These are phyloP conservation scores for Xylaria scruposa DNA, from an alignment of 495 filamentous ascomycete genomes.

Conservation along the genomic window DNA sequence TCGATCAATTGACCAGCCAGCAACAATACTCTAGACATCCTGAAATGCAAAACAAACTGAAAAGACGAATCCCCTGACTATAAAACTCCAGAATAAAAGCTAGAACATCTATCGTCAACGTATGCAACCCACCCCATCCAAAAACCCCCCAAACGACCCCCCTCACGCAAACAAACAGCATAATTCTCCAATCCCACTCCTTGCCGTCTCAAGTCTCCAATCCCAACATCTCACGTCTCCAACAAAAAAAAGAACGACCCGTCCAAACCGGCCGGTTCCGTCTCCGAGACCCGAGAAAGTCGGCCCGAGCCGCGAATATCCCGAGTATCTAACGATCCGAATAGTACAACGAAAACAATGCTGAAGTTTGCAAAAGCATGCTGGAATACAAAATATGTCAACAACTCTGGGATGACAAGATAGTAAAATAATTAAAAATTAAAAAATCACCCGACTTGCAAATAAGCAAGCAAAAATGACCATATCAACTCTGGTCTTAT, in stretches of 20 bases:
- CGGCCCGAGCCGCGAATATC: background rate
- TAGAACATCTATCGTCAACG: background rate
- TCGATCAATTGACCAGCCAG: background rate
- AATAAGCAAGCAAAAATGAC: background rate
- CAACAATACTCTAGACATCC: background rate
- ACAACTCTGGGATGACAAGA: background rate
- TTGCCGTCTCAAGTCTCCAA: background rate
- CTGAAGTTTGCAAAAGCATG: no score
- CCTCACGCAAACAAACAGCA: background rate
- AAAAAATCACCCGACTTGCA: background rate
- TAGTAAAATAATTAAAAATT: background rate
- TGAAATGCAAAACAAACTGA: background rate
- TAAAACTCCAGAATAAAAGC: background rate
- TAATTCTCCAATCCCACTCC: background rate
- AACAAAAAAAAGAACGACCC: background rate
- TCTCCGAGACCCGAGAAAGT: background rate
- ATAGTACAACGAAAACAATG: no score
- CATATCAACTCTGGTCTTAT: background rate
- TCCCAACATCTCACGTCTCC: background rate
- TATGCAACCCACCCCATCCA: background rate
- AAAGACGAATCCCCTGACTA: background rate
- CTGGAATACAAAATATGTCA: background rate
- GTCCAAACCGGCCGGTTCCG: background rate
- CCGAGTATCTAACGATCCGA: no score
- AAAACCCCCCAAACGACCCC: background rate